Evolutionary conservation across 225 moss, liverwort and hornwort species (phyloP).

Genomic region (Physcomitrellopsis africana): DNA sequence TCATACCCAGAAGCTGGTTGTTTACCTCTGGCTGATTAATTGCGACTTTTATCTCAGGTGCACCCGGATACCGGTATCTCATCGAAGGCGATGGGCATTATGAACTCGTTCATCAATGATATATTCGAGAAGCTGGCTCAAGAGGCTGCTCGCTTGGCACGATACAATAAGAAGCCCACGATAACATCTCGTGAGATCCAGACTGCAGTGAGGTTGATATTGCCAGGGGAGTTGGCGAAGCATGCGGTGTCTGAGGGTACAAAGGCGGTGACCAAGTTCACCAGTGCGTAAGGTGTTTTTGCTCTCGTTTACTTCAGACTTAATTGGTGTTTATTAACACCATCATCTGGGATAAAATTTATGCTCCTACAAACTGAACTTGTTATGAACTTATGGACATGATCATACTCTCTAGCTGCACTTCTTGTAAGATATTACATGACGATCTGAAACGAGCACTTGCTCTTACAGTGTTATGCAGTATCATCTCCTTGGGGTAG

Average conservation of each 20-base stretch:
- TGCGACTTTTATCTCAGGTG: background rate
- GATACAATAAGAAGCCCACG: conserved; percentile 39
- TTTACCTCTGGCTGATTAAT: background rate
- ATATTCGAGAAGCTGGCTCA: conserved; percentile 49
- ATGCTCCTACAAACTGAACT: no score
- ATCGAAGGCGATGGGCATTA: conserved; percentile 44
- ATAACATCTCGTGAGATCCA: conserved; percentile 48
- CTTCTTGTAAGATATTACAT: no score
- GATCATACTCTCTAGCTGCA: no score
- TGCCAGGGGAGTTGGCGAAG: conserved; percentile 44
- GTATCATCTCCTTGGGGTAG: no score
- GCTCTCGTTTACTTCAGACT: no score
- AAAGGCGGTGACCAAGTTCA: conserved; percentile 45
- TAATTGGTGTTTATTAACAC: conserved; percentile 44
- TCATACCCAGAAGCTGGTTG: no score
- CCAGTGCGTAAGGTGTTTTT: conserved; percentile 29
- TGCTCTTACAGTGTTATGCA: no score
- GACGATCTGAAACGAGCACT: no score
- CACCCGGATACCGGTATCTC: conserved; percentile 36
- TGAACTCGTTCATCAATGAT: conserved; percentile 51
- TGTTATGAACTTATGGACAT: no score
- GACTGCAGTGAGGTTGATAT: conserved; percentile 38
- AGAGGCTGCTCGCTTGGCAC: conserved; percentile 38
- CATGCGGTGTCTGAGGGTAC: conserved; percentile 45
- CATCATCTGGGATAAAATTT: background rate